Base-by-base conservation (phyloP, 495 filamentous ascomycete genomes). In the Neurospora sp. region DNA sequence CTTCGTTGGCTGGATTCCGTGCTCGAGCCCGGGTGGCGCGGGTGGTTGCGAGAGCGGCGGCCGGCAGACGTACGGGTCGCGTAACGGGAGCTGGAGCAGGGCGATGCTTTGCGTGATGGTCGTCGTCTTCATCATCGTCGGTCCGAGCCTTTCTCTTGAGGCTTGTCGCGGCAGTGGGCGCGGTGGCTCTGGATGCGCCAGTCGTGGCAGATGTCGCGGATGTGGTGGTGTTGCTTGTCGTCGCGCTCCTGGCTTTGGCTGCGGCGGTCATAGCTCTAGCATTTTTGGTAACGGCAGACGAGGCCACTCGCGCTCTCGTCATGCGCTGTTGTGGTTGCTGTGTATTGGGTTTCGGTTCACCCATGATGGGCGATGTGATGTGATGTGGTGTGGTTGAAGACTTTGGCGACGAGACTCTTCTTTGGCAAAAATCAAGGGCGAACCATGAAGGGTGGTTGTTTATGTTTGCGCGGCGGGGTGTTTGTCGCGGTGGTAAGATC, bases 241-340 rank as follows among this genome's bases (percentile, higher is more conserved):
- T 72, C 12, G 80, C 62, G 39, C 77, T 74, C 41, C 80, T 84
- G 69, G 84, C 79, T 74, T 82, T 84, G 54, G 84, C 75, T 3
- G 81, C 76, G 48, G 83, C 79, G 70, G 81, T 81, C 31, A 79
- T 75, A 20, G 79, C 76, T 71, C 72, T 77, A 72, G 82, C 76
- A 12, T 77, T 74, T 72, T 80, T 84, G 16, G 81, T 74, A 71
- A 82, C 80, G 44, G 81, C 81, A 75, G 84, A 86, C 69, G 84
- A 85, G 70, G 88, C 86, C 70, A 86, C 87, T 74, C 88, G 82
- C 66, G 88, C 86, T 74, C 89, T 85, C 71, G 89, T 90, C 73
- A 89, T 84, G 71, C 89, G 86, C 77, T 89, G 89, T 39, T 87
- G 88, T 73, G 84, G 87, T 39, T 84, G 86, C 78, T 84, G 84